These are phyloP conservation scores for Cyberlindnera maclurae DNA, from an alignment of 805 yeast genomes.

Conservation along the genomic window DNA sequence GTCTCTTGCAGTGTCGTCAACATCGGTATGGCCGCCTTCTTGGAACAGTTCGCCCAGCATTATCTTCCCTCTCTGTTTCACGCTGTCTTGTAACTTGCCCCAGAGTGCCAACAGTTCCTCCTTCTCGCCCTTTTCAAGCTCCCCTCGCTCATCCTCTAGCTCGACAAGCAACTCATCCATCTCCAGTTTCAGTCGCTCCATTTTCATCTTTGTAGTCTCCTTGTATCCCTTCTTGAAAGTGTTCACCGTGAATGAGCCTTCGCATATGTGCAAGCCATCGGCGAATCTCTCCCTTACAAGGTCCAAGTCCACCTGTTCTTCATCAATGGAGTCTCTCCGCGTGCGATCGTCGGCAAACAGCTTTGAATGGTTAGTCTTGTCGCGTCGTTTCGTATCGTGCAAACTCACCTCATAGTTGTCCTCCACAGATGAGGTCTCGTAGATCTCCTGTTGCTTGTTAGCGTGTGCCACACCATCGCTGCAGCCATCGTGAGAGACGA, in stretches of 20 bases:
- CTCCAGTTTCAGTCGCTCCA: constrained; percentile 33
- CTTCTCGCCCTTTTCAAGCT: constrained; percentile 1
- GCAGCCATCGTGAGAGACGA: background rate
- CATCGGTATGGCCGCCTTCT: too few relatives aligned
- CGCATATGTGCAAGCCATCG: background rate
- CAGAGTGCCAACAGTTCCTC: constrained; percentile 20
- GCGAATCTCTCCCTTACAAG: constrained; percentile 1
- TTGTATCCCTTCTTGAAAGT: constrained; percentile 3
- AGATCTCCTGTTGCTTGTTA: constrained; percentile 29
- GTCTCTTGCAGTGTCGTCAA: background rate
- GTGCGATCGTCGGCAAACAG: background rate
- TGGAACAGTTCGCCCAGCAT: background rate
- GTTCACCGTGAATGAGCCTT: constrained; percentile 21
- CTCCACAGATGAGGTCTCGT: constrained; percentile 35
- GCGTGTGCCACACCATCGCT: background rate
- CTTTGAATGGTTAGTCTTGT: too few relatives aligned
- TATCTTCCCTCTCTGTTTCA: background rate
- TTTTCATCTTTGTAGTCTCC: constrained; percentile 33
- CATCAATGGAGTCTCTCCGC: constrained; percentile 20
- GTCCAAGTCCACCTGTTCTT: background rate
- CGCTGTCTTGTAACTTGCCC: constrained; percentile 9
- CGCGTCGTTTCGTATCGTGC: too few relatives aligned
- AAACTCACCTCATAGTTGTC: constrained; percentile 31
- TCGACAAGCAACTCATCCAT: constrained; percentile 26
- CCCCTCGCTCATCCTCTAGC: background rate